Percentiles rank a stretch among this genome's conserved stretches.
Evolutionary conservation across 2,329 filamentous ascomycete species (phyloP).

Genomic region (Aspergillus ochraceoroseus): DNA sequence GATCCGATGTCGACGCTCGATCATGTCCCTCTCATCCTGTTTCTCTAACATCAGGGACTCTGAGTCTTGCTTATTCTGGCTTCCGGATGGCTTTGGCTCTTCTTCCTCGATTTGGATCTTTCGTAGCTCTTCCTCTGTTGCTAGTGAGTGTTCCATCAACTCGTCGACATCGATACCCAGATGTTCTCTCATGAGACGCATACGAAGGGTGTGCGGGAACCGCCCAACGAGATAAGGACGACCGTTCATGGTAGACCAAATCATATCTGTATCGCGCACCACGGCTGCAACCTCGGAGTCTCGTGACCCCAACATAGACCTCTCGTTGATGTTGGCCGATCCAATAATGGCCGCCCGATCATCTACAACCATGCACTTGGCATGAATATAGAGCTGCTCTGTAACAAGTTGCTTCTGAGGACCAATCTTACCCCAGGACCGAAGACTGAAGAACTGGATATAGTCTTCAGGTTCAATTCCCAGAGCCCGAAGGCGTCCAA

Average conservation of each 20-base stretch:
- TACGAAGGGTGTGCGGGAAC: constrained; percentile 86
- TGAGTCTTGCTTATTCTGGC: constrained; percentile 24
- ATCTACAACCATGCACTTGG: constrained; percentile 93
- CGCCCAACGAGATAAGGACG: constrained; percentile 82
- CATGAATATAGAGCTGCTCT: constrained; percentile 96
- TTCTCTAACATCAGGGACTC: constrained; percentile 35
- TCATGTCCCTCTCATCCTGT: constrained; percentile 41
- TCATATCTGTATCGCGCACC: constrained; percentile 87
- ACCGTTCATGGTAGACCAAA: constrained; percentile 86
- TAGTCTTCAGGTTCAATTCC: constrained; percentile 93
- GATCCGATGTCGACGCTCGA: constrained; percentile 42
- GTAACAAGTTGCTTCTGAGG: constrained; percentile 77
- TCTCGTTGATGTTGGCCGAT: constrained; percentile 97
- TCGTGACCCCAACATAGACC: constrained; percentile 85
- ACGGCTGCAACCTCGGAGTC: constrained; percentile 90
- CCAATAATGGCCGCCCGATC: constrained; percentile 91
- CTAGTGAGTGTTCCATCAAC: constrained; percentile 72
- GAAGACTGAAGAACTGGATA: constrained; percentile 88
- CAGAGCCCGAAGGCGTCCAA: constrained; percentile 70
- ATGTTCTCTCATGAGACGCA: constrained; percentile 94
- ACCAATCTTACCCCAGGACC: constrained; percentile 88
- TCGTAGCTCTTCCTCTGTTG: constrained; percentile 59
- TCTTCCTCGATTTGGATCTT: constrained; percentile 57
- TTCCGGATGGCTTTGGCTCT: constrained; percentile 21
- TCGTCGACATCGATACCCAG: constrained; percentile 92